phyloP scores from a whole-genome alignment of 2,329 filamentous ascomycete species.

The Colletotrichum sp. region DNA sequence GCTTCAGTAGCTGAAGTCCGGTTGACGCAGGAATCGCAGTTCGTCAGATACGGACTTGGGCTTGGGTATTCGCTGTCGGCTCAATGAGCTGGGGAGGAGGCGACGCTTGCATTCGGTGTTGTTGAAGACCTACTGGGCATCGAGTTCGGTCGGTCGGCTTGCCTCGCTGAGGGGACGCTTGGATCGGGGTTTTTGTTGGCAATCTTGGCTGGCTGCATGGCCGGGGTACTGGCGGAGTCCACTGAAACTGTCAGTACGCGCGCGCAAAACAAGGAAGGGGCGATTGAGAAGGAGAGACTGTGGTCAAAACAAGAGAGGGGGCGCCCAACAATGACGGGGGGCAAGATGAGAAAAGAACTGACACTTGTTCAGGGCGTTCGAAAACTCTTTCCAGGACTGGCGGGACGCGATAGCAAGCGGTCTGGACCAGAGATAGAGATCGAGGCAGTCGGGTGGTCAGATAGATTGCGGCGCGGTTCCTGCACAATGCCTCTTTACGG shows the following conservation, averaged over 20 bases:
- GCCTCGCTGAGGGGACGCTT: not conserved
- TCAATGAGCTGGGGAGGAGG: not conserved
- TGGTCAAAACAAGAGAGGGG: not conserved
- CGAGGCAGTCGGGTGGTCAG: not conserved
- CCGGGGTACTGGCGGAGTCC: not conserved
- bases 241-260: not conserved
- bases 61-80: not conserved
- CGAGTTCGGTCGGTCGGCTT: not conserved
- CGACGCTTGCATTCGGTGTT: not conserved
- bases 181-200: not conserved
- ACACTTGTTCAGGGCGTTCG: not conserved
- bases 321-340: not conserved
- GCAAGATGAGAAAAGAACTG: not conserved
- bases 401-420: not conserved
- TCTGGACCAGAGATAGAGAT: not conserved
- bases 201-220: not conserved
- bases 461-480: not conserved
- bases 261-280: not conserved
- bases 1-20: not conserved
- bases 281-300: not conserved
- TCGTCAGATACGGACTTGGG: not conserved
- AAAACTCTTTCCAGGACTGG: not conserved
- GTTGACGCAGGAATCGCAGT: not conserved
- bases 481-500: not conserved
- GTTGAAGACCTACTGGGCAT: not conserved